phyloP scores from a whole-genome alignment of 768 basidiomycete genomes.

The Rossbeevera mucosa region DNA sequence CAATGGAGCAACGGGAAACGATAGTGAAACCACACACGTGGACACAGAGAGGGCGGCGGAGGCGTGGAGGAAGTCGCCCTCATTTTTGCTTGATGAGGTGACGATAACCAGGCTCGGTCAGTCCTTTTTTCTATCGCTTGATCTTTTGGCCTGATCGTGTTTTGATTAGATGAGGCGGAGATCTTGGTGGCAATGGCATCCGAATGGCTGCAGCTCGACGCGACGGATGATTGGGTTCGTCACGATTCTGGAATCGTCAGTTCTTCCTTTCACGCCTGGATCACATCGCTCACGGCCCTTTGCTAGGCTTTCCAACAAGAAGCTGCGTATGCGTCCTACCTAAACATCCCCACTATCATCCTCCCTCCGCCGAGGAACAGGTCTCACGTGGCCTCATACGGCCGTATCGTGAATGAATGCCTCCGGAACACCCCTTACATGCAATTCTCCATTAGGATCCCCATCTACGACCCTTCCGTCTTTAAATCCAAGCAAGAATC shows the following conservation, averaged over 20 bases:
- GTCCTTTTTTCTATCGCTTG: constrained; percentile 23
- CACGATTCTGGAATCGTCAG: constrained; percentile 94
- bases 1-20: constrained; percentile 25
- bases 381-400: constrained; percentile 85
- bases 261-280: constrained; percentile 14
- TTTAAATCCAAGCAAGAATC: constrained; percentile 40
- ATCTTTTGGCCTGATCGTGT: constrained; percentile 8
- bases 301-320: constrained; percentile 88
- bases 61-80: constrained; percentile 79
- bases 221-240: constrained; percentile 87
- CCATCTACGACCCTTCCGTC: constrained; percentile 71
- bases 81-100: constrained; percentile 78
- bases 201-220: constrained; percentile 95
- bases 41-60: constrained; percentile 67
- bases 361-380: constrained; percentile 86
- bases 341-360: constrained; percentile 79
- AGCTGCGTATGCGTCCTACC: constrained; percentile 86
- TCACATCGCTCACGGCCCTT: constrained; percentile 8
- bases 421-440: constrained; percentile 66
- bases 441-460: constrained; percentile 77
- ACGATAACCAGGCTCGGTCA: constrained; percentile 77
- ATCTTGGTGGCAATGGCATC: constrained; percentile 73
- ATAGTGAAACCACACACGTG: constrained; percentile 33
- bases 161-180: constrained; percentile 62
- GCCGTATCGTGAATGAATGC: constrained; percentile 80